Conservation (phyloP, 306 rosid genomes). For the cucumber (Cucumis sativus) region DNA sequence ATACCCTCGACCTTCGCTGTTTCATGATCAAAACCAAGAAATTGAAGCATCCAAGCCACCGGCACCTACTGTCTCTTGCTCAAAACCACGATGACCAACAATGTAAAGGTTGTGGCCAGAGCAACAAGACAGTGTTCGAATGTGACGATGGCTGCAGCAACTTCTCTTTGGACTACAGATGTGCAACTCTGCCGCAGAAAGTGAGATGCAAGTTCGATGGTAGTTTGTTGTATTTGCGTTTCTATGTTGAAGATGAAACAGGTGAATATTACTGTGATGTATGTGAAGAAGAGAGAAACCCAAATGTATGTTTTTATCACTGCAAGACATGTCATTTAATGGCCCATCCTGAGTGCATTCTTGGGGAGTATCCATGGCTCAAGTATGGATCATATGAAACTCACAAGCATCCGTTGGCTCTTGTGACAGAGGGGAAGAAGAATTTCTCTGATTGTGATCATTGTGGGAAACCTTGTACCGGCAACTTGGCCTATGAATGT, state of each 20-base stretch:
- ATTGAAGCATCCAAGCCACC: not conserved
- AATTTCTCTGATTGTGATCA: not conserved
- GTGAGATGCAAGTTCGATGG: not conserved
- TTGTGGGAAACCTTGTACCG: not conserved
- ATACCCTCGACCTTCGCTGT: not conserved
- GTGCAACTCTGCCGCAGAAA: not conserved
- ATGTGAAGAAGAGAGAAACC: not conserved
- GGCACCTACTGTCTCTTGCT: not conserved
- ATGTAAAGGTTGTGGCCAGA: not conserved
- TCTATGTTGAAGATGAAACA: not conserved
- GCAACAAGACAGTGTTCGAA: not conserved
- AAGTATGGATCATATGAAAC: not conserved
- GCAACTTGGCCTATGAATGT: not conserved
- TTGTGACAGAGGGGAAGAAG: not conserved
- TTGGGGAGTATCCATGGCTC: not conserved
- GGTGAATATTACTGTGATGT: constrained; percentile 2
- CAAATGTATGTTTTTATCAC: not conserved
- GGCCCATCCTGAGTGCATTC: not conserved
- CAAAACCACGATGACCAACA: not conserved
- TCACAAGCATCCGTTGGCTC: not conserved
- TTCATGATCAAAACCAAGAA: not conserved
- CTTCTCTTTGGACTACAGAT: constrained; percentile 2
- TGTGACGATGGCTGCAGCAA: constrained; percentile 1
- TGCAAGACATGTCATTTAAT: not conserved
- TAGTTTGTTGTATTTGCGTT: not conserved